Evolutionary conservation across 2,329 filamentous ascomycete species (phyloP).

Genomic region (Trichophyton verrucosum): DNA sequence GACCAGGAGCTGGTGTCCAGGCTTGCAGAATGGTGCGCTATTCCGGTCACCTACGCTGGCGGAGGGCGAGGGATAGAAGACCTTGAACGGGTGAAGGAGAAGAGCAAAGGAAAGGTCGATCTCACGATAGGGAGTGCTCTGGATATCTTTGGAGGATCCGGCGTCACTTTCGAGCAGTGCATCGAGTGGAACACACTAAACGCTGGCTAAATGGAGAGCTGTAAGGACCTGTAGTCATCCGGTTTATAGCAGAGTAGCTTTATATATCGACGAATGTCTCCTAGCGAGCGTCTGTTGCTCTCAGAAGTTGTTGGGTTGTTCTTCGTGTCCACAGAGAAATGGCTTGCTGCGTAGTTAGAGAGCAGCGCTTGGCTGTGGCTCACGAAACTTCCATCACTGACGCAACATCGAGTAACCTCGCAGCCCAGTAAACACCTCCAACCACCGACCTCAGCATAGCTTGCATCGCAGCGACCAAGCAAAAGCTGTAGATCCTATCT

Average conservation of each 20-base stretch:
- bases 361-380: background rate
- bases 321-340: background rate
- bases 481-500: background rate
- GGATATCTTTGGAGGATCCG: slow-evolving; percentile 84
- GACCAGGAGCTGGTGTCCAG: slow-evolving; percentile 69
- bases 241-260: background rate
- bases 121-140: slow-evolving; percentile 92
- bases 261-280: background rate
- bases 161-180: slow-evolving; percentile 80
- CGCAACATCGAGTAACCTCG: background rate
- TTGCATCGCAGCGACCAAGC: background rate
- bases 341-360: background rate
- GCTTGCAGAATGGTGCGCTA: slow-evolving; percentile 73
- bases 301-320: background rate
- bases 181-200: slow-evolving; percentile 63
- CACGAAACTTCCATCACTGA: background rate
- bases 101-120: slow-evolving; percentile 74
- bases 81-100: slow-evolving; percentile 62
- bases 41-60: slow-evolving; percentile 92
- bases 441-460: background rate
- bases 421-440: background rate
- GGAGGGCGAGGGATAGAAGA: slow-evolving; percentile 77
- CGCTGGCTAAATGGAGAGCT: slow-evolving; percentile 13
- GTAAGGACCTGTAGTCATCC: background rate
- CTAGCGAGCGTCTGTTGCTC: no score